phyloP scores from a whole-genome alignment of 208 protist genomes.

The Acanthamoeba royreba region DNA sequence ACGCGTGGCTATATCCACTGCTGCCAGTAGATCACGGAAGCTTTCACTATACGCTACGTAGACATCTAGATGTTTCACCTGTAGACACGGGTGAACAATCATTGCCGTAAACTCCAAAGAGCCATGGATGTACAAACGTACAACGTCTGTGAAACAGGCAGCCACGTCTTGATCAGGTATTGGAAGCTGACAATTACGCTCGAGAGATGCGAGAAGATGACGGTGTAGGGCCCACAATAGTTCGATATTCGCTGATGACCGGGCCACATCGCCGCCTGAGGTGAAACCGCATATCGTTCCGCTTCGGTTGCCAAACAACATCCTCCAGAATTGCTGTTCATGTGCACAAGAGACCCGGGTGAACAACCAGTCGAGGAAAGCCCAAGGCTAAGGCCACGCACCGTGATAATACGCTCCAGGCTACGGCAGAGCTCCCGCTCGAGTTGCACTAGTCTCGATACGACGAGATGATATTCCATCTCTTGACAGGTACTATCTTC shows the following conservation, averaged over 20 bases:
- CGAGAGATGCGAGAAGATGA: not conserved
- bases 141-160: not conserved
- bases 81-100: too few relatives aligned
- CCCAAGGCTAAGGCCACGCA: not conserved
- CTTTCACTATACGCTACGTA: not conserved
- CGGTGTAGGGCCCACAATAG: not conserved
- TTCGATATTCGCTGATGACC: not conserved
- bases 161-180: not conserved
- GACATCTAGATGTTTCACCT: not conserved
- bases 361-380: not conserved
- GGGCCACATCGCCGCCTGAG: not conserved
- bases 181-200: not conserved
- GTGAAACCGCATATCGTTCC: not conserved
- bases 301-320: not conserved
- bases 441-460: not conserved
- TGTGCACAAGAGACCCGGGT: not conserved
- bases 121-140: too few relatives aligned
- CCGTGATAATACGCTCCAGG: not conserved
- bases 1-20: not conserved
- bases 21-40: not conserved
- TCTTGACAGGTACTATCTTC: too few relatives aligned
- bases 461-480: not conserved
- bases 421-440: not conserved
- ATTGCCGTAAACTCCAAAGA: too few relatives aligned
- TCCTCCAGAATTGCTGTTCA: not conserved